A percentile compares a stretch with the other conserved stretches of the same genome.
Evolutionary conservation across 1,139 yeast species (phyloP).

Genomic region (Lodderomyces orthopsilosis): DNA sequence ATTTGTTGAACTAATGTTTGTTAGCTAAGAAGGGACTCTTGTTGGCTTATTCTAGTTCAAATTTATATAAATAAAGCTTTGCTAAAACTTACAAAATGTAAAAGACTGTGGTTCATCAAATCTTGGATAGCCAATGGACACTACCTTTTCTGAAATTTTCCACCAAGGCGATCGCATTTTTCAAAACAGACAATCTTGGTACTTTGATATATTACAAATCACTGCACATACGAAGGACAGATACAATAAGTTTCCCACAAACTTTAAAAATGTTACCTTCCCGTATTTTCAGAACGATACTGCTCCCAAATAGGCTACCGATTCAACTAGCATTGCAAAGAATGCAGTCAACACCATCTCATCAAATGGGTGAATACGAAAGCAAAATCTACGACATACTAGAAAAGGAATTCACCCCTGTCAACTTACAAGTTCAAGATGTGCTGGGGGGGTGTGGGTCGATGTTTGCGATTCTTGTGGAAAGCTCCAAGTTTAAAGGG

Average conservation of each 20-base stretch:
- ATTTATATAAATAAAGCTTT: no score
- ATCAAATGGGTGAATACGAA: constrained; percentile 61
- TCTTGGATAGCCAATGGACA: no score
- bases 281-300: not conserved
- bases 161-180: no score
- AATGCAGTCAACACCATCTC: not conserved
- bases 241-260: not conserved
- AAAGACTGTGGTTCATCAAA: no score
- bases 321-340: not conserved
- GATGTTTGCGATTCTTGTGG: constrained; percentile 87
- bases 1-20: no score
- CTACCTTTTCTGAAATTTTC: no score
- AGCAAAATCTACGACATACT: constrained; percentile 58
- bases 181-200: not conserved
- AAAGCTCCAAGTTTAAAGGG: constrained; percentile 73
- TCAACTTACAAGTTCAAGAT: constrained; percentile 64
- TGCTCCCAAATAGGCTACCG: not conserved
- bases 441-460: constrained; percentile 97
- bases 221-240: not conserved
- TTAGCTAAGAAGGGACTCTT: no score
- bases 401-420: constrained; percentile 54
- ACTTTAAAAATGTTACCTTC: not conserved
- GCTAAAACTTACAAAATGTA: no score
- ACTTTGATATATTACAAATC: no score
- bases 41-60: no score